phyloP scores from a whole-genome alignment of 345 rosid genomes.

The Eucalyptus urophylla region DNA sequence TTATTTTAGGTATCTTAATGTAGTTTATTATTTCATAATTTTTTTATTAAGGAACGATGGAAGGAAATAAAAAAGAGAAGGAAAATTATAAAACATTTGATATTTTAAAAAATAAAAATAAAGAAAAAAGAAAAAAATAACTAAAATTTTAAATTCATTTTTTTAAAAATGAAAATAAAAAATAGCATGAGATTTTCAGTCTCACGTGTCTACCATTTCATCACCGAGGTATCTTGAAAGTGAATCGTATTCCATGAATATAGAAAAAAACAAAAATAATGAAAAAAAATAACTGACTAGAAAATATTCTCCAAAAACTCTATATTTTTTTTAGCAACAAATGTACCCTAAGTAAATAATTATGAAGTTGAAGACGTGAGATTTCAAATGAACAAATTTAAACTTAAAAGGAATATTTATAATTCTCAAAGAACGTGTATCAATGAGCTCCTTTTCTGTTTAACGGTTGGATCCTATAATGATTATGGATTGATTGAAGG shows the following conservation, averaged over 20 bases:
- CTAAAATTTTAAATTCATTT: too few relatives aligned
- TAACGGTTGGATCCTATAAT: not conserved
- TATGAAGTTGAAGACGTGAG: not conserved
- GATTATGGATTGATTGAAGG: not conserved
- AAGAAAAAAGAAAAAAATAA: rapidly evolving
- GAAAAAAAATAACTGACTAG: rapidly evolving
- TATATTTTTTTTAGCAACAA: too few relatives aligned
- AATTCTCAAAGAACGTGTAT: not conserved
- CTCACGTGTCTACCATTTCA: too few relatives aligned
- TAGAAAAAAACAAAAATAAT: too few relatives aligned
- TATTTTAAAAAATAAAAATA: rapidly evolving
- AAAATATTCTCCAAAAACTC: too few relatives aligned
- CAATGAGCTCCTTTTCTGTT: not conserved
- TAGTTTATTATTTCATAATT: not conserved
- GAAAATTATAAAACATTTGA: not conserved
- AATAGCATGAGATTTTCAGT: too few relatives aligned
- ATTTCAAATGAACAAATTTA: not conserved
- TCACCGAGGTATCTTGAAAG: too few relatives aligned
- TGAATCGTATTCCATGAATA: too few relatives aligned
- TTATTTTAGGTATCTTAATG: not conserved
- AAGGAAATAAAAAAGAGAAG: not conserved
- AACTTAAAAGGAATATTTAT: not conserved
- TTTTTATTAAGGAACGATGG: not conserved
- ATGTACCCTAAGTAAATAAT: not conserved
- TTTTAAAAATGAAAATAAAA: too few relatives aligned